Evolutionary conservation across 441 rosid species (phyloP), one percentile per base, ranked within the genome.

Genomic region (Pelargonium australe): DNA sequence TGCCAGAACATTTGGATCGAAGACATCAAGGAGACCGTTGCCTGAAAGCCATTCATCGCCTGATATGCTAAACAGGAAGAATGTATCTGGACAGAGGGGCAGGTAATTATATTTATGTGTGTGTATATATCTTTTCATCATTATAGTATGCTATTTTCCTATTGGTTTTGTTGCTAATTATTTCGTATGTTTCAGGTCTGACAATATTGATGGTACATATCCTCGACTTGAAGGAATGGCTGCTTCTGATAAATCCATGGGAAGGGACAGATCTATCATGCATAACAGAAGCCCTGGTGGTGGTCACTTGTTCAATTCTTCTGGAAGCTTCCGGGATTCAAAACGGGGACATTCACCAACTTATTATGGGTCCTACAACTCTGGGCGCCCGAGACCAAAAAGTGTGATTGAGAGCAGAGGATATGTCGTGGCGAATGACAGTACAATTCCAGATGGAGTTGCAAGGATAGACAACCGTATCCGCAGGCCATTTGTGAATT

Each of bases 231-330:
- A 68, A 60, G 76, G 71, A 68, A 81, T 74, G 13, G 43, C 43
- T 47, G 73, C 65, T 62, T 72, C 75, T 34, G 76, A 73, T n/a
- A 76, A 75, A 60, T 72, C 73, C 20, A 13, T 40, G 53, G 79
- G 76, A 63, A 75, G 80, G 74, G 82, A 81, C n/a, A 81, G 83
- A 68, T 58, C 68, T 69, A 16, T 73, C 51, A 34, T 69, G 51
- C 76, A 53, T 55, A 70, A 66, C 68, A 79, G 77, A 73, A 84
- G 82, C 72, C 83, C 79, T 5, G 73, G 57, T 61, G 79, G 80
- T 72, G 74, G 76, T 40, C 71, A 53, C 37, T 47, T 66, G 68
- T 72, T 73, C 47, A 77, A 65, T 71, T 66, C 68, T 37, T 67
- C 82, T 13, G 51, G 72, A 16, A 63, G 28, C 17, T 61, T 73